A percentile compares a stretch with the other conserved stretches of the same genome.
phyloP scores from a whole-genome alignment of 2,329 filamentous ascomycete genomes.

The Mycosphaerella arachidis region DNA sequence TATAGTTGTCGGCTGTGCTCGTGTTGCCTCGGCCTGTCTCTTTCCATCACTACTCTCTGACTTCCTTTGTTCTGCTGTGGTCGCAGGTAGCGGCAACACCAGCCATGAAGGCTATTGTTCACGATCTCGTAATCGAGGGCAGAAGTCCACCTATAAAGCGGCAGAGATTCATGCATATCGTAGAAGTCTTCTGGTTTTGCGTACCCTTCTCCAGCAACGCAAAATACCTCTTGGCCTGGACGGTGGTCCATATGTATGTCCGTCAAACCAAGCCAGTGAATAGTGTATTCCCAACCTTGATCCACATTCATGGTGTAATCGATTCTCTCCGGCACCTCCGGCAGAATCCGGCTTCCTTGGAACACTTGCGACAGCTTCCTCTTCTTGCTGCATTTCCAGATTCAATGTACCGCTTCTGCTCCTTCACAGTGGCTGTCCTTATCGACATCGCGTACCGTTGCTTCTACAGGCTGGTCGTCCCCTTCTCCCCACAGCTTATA shows the following conservation, averaged over 20 bases:
- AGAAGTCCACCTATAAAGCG: neutral
- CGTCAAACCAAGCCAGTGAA: neutral
- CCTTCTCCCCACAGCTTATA: neutral
- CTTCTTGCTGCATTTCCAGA: neutral
- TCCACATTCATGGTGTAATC: neutral
- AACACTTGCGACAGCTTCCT: constrained; percentile 1
- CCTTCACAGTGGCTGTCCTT: neutral
- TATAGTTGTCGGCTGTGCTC: no score
- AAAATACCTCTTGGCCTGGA: constrained; percentile 1
- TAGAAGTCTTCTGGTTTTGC: neutral
- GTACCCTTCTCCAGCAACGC: neutral
- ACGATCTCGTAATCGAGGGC: neutral
- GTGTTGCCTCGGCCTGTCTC: no score
- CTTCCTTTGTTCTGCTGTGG: neutral
- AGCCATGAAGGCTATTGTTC: neutral
- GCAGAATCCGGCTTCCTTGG: neutral
- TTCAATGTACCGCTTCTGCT: neutral
- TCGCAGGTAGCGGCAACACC: neutral
- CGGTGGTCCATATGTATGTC: neutral
- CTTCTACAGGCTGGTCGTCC: neutral
- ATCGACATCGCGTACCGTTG: neutral
- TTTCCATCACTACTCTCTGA: neutral
- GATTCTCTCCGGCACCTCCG: neutral
- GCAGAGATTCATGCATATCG: neutral
- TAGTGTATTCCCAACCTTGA: neutral